These are phyloP conservation scores for Viridothelium virens DNA, from an alignment of 495 filamentous ascomycete genomes.

Conservation along the genomic window DNA sequence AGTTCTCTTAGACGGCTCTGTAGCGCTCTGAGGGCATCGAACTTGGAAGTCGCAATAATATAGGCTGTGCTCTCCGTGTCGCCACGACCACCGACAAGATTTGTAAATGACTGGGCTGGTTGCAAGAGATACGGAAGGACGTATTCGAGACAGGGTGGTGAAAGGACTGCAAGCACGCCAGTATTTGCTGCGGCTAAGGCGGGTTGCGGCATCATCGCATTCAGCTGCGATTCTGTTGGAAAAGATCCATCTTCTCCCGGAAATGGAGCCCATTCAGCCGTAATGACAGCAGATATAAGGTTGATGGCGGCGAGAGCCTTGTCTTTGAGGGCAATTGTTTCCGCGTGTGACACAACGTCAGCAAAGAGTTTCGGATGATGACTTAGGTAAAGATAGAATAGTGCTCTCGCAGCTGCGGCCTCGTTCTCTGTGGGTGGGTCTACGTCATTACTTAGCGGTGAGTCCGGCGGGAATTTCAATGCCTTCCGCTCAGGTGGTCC, in stretches of 20 bases:
- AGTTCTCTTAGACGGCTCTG: conserved; percentile 11
- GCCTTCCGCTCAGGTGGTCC: conserved; percentile 36
- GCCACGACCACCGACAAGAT: conserved; percentile 51
- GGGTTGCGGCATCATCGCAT: conserved; percentile 8
- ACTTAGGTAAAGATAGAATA: conserved; percentile 51
- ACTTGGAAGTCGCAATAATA: conserved; percentile 53
- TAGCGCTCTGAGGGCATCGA: conserved; percentile 47
- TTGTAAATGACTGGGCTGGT: conserved; percentile 50
- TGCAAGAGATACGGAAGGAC: conserved; percentile 54
- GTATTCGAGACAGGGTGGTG: conserved; percentile 44
- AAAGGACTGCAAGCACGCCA: conserved; percentile 46
- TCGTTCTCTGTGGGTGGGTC: conserved; percentile 37
- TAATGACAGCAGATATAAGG: conserved; percentile 47
- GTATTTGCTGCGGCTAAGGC: conserved; percentile 23
- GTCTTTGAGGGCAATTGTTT: conserved; percentile 52
- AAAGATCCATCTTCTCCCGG: conserved; percentile 40
- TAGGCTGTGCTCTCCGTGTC: conserved; percentile 53
- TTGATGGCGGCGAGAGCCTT: conserved; percentile 48
- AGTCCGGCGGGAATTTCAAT: conserved; percentile 33
- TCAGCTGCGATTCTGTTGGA: conserved; percentile 4
- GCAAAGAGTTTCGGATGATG: conserved; percentile 45
- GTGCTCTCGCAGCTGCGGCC: conserved; percentile 47
- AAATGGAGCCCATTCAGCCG: conserved; percentile 48
- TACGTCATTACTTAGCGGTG: conserved; percentile 33
- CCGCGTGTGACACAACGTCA: conserved; percentile 46